Evolutionary conservation across 2,329 filamentous ascomycete species (phyloP), one percentile per base, ranked within the genome.

Genomic region (Curvularia hawaiiensis): DNA sequence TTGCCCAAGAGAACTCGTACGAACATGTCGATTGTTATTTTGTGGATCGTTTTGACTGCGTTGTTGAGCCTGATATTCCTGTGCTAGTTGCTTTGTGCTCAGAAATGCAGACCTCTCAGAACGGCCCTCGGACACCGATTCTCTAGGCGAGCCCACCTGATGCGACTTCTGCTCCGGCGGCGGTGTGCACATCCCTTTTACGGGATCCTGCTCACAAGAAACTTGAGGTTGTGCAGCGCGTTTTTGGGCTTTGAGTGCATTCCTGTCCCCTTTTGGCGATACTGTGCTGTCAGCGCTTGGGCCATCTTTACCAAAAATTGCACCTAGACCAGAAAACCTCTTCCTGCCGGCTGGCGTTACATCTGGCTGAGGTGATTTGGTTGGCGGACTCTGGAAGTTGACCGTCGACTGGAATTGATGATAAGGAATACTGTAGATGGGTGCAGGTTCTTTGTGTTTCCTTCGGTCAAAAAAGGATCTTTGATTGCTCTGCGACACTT

Each of bases 271-370:
- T 52, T 78, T 79, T 7, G 69, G 16, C 41, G 40, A 43, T 20
- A 71, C 61, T 14, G 53, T 41, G 6, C 58, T 59, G 38, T 72
- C 63, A 11, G 67, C 71, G 12, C 63, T 68, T 2, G 75, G 74
- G 33, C 70, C 74, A 10, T 72, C 75, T 31, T 79, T 71, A 30
- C 75, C 71, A 52, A 82, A 81, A 1, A 82, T 60, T 33, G 73
- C 77, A 4, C 79, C 78, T 11, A 82, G 61, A 3, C 73, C 65
- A 2, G 80, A 81, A 47, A 81, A 80, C 33, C 79, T 73, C 54
- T 79, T 80, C 63, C 75, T 77, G 50, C 68, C 66, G 3, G 58
- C 49, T 38, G 74, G 69, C 14, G 67, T 59, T 10, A 60, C 53
- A 6, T 53, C 54, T n/a, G 67, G 56, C 2, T 60, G 60, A 26